Percentiles rank a stretch among this genome's conserved stretches.
These are phyloP conservation scores for Fraxinus albicans DNA, from an alignment of 305 asterid genomes.

Conservation along the genomic window DNA sequence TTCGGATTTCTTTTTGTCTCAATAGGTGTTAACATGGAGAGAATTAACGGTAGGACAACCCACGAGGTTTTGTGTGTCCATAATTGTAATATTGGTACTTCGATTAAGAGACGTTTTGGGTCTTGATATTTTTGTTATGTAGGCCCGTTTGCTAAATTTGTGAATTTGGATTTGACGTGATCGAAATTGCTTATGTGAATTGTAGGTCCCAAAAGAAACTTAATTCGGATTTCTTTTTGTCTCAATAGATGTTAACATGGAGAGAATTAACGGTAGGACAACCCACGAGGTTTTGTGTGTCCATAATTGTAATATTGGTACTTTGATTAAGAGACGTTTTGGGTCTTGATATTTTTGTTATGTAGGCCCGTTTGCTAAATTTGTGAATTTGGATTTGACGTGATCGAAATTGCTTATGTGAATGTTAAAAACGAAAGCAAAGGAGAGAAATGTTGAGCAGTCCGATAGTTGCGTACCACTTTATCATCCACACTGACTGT, in stretches of 20 bases:
- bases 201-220: too few species aligned
- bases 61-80: background rate
- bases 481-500: too few species aligned
- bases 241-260: background rate
- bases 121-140: background rate
- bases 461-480: background rate
- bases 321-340: background rate
- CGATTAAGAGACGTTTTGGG: background rate
- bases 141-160: background rate
- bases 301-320: background rate
- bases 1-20: background rate
- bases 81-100: background rate
- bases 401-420: too few species aligned
- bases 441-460: too few species aligned
- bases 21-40: background rate
- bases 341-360: background rate
- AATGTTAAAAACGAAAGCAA: too few species aligned
- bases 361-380: background rate
- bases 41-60: background rate
- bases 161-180: too few species aligned
- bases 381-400: too few species aligned
- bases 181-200: too few species aligned
- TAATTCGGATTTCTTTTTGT: too few species aligned
- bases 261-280: background rate
- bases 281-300: background rate